A percentile compares a stretch with the other conserved stretches of the same genome.
Evolutionary conservation across 1,139 yeast species (phyloP).

Genomic region (Nematodospora anomalae): DNA sequence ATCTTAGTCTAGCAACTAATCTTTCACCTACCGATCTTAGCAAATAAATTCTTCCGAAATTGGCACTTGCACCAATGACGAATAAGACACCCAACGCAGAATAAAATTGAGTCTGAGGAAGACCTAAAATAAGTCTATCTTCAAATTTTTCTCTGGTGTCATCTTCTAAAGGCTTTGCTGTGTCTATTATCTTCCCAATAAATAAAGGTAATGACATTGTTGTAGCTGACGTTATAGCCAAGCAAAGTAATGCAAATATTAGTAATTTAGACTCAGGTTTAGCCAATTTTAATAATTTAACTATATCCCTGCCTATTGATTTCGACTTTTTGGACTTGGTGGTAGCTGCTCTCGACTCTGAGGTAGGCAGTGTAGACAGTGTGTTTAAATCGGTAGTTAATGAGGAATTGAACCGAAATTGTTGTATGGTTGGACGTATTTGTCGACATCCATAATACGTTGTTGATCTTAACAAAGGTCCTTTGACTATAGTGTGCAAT

Average conservation of each 20-base stretch:
- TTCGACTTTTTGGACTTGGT: constrained; percentile 7
- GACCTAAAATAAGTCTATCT: constrained; percentile 29
- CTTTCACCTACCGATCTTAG: constrained; percentile 82
- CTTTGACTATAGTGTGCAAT: constrained; percentile 1
- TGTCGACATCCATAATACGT: background rate
- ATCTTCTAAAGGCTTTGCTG: constrained; percentile 24
- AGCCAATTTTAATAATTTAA: constrained; percentile 34
- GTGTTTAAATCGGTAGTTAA: too few species aligned
- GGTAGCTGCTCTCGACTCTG: constrained; percentile 6
- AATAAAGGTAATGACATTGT: constrained; percentile 75
- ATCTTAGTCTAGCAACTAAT: constrained; percentile 77
- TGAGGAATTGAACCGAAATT: constrained; percentile 7
- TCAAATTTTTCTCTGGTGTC: constrained; percentile 33
- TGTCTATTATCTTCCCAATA: constrained; percentile 67
- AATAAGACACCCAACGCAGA: constrained; percentile 48
- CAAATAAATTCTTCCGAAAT: constrained; percentile 75
- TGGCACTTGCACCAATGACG: constrained; percentile 69
- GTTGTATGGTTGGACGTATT: constrained; percentile 2
- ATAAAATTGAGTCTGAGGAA: constrained; percentile 36
- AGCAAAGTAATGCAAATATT: constrained; percentile 56
- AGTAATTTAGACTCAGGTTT: constrained; percentile 38
- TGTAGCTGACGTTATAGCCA: constrained; percentile 52
- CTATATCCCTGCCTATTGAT: constrained; percentile 20
- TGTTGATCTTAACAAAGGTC: background rate
- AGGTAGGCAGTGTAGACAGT: background rate